Evolutionary conservation across 1,284 basidiomycete species (phyloP), one percentile per base, ranked within the genome.

Genomic region (Uromyces viciae-fabae): DNA sequence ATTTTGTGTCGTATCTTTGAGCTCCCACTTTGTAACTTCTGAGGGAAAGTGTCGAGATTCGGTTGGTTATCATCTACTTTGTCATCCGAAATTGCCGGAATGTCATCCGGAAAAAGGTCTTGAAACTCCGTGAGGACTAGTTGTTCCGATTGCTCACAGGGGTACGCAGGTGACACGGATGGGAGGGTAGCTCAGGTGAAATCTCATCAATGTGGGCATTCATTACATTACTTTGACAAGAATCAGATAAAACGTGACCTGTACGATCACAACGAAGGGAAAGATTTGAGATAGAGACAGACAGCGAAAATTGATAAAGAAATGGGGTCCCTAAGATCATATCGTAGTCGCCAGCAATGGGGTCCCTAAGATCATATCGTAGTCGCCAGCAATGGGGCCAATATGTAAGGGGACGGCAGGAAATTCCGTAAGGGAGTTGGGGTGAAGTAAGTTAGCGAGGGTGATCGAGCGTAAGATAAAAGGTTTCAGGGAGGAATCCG

Each of bases 301-400:
- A 43, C 4, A 71, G n/a, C 1, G 11, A 15, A 33, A 71, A 71
- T 3, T 3, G 1, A 17, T 40, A 71, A 31, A 71, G 68, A 33
- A 71, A 71, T 49, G 42, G 42, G 4, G 43, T 71, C 28, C 68
- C 68, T 15, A 46, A 28, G 9, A 71, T 49, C 43, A 71, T 31
- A 15, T 71, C 43, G 22, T 71, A 71, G 1, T 25, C 2, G 2
- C 68, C 68, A 7, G 19, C 3, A 19, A 71, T 49, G 69, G 69
- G 22, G 46, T 52, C 15, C 69, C 69, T 4, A 73, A 25, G 28
- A 73, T 73, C 69, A 73, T 73, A 8, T 73, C 69, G 33, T 73
- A 25, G 8, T 42, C 2, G 1, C 69, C 69, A 17, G 19, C 8
- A 15, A 73, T 33, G 25, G 43, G 69, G 9, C 46, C 69, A 7